Base-by-base conservation (phyloP, 495 filamentous ascomycete genomes). In the Ramalina intermedia region DNA sequence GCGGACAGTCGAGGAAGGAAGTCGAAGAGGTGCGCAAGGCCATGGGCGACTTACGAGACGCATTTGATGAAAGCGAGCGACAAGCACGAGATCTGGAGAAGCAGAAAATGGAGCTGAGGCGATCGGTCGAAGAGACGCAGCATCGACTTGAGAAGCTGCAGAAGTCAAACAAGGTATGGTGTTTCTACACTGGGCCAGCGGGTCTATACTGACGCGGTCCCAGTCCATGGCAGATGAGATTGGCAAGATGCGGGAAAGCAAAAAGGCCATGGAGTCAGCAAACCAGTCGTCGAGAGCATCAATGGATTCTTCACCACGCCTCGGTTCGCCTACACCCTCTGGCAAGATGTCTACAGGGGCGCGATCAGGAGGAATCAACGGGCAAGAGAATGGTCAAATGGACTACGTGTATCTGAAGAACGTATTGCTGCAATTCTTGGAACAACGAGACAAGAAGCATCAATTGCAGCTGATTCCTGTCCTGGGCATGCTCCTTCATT, bases 341-440 rank as follows among this genome's bases (percentile, higher is more conserved):
- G 58, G 65, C 9, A 61, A 72, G 21, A 68, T 69, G 20, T 54
- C 61, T 14, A 63, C 69, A n/a, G 64, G 63, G 23, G 59, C 65
- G 12, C 52, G 63, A 16, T 65, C 63, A 23, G 69, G 69, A 40
- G 66, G 66, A 0, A 62, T 68, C 4, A 63, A 62, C 33, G 65
- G 57, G 16, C 53, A 52, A 20, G 57, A 55, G 3, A 50, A 50
- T 41, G 59, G 58, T 1, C 54, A 64, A 39, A 72, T 81, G 46
- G 85, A 98, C 62, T 82, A 81, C 52, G 79, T 87, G 58, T 98
- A 98, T 61, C 62, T 98, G 50, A 96, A 96, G 70, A 96, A 93
- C 29, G 87, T 98, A 36, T 72, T 98, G 21, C 66, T 96, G 39
- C 90, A 96, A 63, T 96, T 98, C 57, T 63, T 98, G 60, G 88